Percentiles rank a stretch among this genome's conserved stretches.
Conservation (phyloP, 176 grass and related monocot genomes). For the Juncus inflexus region DNA sequence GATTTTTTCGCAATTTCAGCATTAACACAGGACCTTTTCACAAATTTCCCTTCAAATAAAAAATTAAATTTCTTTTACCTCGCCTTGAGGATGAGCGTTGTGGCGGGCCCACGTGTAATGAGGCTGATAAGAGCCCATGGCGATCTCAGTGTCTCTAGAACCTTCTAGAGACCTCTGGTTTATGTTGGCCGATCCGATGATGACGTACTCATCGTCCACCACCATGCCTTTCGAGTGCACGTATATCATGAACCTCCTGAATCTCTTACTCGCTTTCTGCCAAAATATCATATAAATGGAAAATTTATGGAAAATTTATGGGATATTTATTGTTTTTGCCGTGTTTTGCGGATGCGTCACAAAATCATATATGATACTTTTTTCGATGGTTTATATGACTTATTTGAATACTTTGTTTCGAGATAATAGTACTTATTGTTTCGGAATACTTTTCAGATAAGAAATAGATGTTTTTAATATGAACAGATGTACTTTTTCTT, state of each 20-base stretch:
- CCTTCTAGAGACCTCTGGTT: conserved; percentile 70
- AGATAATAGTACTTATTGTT: no score
- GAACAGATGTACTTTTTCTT: no score
- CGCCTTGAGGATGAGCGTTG: conserved; percentile 31
- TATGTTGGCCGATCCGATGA: conserved; percentile 70
- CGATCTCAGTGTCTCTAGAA: conserved; percentile 63
- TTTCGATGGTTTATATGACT: no score
- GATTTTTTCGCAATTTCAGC: no score
- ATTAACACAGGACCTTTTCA: background rate
- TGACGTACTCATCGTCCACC: conserved; percentile 57
- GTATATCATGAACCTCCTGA: conserved; percentile 63
- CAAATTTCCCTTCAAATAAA: background rate
- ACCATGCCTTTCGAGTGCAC: conserved; percentile 67
- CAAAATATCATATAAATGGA: no score
- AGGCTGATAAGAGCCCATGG: conserved; percentile 67
- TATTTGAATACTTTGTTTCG: no score
- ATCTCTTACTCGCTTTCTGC: conserved; percentile 39
- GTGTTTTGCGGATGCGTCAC: no score
- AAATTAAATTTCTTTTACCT: conserved; percentile 23
- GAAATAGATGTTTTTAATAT: no score
- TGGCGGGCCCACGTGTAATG: conserved; percentile 37
- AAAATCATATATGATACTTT: no score
- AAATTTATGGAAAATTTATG: no score
- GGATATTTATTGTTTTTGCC: no score
- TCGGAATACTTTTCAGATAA: no score